phyloP scores from a whole-genome alignment of 2,329 filamentous ascomycete species.

The Aphanocladium album region DNA sequence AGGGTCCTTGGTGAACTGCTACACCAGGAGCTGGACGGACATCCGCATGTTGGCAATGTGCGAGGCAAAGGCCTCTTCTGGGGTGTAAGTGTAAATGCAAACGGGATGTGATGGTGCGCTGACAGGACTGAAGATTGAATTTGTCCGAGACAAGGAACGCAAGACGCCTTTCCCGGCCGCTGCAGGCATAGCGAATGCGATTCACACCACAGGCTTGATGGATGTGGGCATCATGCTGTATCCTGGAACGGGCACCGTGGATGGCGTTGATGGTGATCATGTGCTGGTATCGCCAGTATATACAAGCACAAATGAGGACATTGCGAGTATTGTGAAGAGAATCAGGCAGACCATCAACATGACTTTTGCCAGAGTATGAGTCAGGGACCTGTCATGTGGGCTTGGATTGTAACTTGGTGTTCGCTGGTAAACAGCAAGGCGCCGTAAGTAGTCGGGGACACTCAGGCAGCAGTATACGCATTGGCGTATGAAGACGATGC shows the following conservation, averaged over 20 bases:
- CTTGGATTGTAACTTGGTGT: no score
- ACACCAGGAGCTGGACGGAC: conserved; percentile 18
- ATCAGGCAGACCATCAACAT: conserved; percentile 14
- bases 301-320: conserved; percentile 27
- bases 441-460: no score
- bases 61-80: conserved; percentile 28
- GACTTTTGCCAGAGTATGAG: conserved; percentile 9
- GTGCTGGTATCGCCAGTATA: conserved; percentile 38
- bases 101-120: no score
- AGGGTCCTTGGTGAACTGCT: conserved; percentile 16
- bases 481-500: no score
- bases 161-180: conserved; percentile 28
- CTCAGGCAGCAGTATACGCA: no score
- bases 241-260: conserved; percentile 21
- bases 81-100: conserved; percentile 17
- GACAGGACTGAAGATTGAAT: conserved; percentile 20
- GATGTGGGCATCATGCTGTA: conserved; percentile 45
- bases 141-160: conserved; percentile 22
- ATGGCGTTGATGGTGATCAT: conserved; percentile 21
- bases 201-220: conserved; percentile 35
- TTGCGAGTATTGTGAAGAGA: conserved; percentile 18
- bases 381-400: no score
- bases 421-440: no score
- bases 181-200: conserved; percentile 20
- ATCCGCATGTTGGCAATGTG: conserved; percentile 26